Evolutionary conservation across 2,329 filamentous ascomycete species (phyloP).

Genomic region (Calonectria hawksworthii): DNA sequence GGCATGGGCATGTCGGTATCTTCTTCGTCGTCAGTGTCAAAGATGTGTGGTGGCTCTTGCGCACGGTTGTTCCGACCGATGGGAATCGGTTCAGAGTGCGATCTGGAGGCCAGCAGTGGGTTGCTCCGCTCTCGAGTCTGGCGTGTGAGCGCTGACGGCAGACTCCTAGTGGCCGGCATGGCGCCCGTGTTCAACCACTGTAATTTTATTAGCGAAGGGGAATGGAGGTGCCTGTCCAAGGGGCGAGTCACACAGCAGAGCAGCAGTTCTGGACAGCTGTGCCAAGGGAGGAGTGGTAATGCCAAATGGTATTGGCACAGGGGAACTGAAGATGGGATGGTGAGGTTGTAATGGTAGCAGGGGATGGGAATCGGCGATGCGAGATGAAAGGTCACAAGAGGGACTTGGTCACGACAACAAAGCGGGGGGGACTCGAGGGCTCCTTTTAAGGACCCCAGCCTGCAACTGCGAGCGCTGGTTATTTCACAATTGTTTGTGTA

Average conservation of each 20-base stretch:
- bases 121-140: neutral
- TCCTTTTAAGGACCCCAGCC: neutral
- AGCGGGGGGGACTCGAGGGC: neutral
- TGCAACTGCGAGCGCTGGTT: neutral
- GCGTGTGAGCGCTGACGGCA: too few relatives aligned
- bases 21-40: neutral
- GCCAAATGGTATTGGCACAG: neutral
- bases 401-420: conserved; percentile 1
- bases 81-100: neutral
- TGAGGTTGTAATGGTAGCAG: neutral
- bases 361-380: neutral
- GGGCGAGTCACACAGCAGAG: neutral
- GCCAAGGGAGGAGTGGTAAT: neutral
- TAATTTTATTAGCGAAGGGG: neutral
- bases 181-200: neutral
- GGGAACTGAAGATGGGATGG: neutral
- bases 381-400: neutral
- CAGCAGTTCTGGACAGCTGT: neutral
- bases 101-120: neutral
- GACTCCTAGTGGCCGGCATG: neutral
- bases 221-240: neutral
- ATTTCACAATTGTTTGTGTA: neutral
- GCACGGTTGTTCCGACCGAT: neutral
- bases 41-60: neutral
- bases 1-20: too few relatives aligned